Conservation (phyloP, 345 rosid genomes). For the Clausena lansium region DNA sequence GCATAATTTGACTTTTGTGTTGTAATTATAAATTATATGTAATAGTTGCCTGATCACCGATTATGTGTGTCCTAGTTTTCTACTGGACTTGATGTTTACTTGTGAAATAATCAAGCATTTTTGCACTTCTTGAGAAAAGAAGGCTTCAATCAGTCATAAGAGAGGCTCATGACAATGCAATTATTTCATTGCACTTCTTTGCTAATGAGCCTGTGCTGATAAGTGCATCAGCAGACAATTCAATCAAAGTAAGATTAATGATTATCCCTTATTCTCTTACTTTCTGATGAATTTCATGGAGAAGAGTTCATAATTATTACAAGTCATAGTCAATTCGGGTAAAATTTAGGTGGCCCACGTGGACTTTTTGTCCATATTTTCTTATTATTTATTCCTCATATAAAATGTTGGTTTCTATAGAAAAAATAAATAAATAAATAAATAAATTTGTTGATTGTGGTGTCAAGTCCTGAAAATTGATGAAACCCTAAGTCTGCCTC, state of each 20-base stretch:
- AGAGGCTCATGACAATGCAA: constrained; percentile 90
- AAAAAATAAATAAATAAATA: too few species aligned
- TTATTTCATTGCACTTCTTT: constrained; percentile 77
- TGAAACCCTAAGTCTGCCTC: background rate
- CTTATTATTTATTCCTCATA: too few species aligned
- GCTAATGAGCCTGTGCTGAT: constrained; percentile 96
- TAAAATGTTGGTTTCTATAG: background rate
- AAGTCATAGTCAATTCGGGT: background rate
- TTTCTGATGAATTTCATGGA: background rate
- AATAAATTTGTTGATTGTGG: background rate
- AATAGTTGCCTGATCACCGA: background rate
- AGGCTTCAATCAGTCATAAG: constrained; percentile 83
- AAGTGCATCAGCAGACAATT: constrained; percentile 95
- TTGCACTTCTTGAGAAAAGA: constrained; percentile 73
- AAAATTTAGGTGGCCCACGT: background rate
- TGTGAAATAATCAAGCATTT: background rate
- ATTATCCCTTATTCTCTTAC: background rate
- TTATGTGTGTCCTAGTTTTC: background rate
- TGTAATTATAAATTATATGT: background rate
- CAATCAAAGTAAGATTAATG: constrained; percentile 63
- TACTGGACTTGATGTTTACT: constrained; percentile 3
- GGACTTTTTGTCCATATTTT: too few species aligned
- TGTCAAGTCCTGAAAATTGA: background rate
- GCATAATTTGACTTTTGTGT: background rate
- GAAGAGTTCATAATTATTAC: background rate